phyloP scores from a whole-genome alignment of 257 asterid species.

The Petrea volubilis region DNA sequence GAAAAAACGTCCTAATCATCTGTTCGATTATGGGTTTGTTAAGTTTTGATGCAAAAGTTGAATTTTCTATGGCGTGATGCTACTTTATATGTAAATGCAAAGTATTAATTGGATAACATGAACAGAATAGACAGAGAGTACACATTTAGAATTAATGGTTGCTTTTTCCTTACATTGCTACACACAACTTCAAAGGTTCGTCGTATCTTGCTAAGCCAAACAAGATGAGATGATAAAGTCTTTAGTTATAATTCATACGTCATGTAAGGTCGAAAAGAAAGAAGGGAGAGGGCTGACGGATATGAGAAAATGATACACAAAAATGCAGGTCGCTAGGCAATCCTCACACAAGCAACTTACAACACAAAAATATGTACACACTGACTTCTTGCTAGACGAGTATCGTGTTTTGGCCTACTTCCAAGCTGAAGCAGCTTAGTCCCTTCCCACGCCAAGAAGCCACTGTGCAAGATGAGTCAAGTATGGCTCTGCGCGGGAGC shows the following conservation, averaged over 20 bases:
- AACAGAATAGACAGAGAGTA: too few species aligned
- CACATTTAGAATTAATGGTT: too few species aligned
- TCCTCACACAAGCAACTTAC: background rate
- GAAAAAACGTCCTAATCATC: too few species aligned
- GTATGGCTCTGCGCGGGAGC: slow-evolving; percentile 90
- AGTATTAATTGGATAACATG: background rate
- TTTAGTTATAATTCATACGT: background rate
- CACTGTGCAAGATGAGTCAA: slow-evolving; percentile 95
- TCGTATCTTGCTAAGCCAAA: background rate
- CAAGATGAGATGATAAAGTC: background rate
- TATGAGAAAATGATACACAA: background rate
- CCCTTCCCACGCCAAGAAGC: slow-evolving; percentile 95
- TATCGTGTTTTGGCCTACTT: background rate
- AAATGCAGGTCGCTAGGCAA: background rate
- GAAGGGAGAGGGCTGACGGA: background rate
- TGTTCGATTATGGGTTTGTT: too few species aligned
- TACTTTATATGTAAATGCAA: background rate
- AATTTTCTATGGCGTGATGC: background rate
- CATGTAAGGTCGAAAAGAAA: too few species aligned
- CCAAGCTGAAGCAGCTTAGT: slow-evolving; percentile 37
- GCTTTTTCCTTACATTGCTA: too few species aligned
- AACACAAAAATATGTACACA: background rate
- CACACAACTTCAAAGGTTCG: background rate
- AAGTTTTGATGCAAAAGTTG: background rate
- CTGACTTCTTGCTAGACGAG: background rate